A percentile compares a stretch with the other conserved stretches of the same genome.
These are phyloP conservation scores for Flaveria linearis DNA, from an alignment of 129 eudicot species.

Conservation along the genomic window DNA sequence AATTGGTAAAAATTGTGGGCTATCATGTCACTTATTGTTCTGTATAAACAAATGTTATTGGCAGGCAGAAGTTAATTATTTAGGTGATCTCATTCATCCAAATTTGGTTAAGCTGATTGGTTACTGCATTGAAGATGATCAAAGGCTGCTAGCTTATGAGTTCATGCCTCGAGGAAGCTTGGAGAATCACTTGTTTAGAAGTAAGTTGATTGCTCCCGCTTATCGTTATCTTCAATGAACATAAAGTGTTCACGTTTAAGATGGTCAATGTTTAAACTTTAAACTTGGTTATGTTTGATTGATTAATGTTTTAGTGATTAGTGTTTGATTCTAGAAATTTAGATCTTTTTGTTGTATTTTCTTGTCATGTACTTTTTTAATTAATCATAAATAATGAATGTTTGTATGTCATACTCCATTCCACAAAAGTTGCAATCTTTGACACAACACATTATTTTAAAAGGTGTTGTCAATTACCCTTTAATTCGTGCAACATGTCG, in stretches of 20 bases:
- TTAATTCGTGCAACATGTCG: conserved; percentile 9
- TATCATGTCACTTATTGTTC: not conserved
- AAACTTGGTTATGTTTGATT: not conserved
- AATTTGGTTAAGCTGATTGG: conserved; percentile 94
- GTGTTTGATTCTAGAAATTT: not conserved
- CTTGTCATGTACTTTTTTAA: not conserved
- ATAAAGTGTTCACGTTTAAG: not conserved
- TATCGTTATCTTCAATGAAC: not conserved
- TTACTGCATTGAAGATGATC: conserved; percentile 97
- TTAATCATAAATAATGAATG: not conserved
- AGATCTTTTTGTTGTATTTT: not conserved
- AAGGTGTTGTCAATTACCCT: not conserved
- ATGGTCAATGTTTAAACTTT: not conserved
- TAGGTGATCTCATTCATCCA: conserved; percentile 89
- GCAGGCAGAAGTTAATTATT: conserved; percentile 94
- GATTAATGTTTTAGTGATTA: not conserved
- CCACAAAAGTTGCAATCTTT: not conserved
- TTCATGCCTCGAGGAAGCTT: conserved; percentile 98
- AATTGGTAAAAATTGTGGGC: not conserved
- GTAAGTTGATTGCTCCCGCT: conserved; percentile 45
- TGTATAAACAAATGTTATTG: conserved; percentile 18
- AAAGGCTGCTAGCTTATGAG: conserved; percentile 86
- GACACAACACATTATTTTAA: not conserved
- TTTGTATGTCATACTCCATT: not conserved
- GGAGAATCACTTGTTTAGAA: conserved; percentile 89